These are phyloP conservation scores for Mytilinidion resinicola DNA, from an alignment of 495 filamentous ascomycete species.

Conservation along the genomic window DNA sequence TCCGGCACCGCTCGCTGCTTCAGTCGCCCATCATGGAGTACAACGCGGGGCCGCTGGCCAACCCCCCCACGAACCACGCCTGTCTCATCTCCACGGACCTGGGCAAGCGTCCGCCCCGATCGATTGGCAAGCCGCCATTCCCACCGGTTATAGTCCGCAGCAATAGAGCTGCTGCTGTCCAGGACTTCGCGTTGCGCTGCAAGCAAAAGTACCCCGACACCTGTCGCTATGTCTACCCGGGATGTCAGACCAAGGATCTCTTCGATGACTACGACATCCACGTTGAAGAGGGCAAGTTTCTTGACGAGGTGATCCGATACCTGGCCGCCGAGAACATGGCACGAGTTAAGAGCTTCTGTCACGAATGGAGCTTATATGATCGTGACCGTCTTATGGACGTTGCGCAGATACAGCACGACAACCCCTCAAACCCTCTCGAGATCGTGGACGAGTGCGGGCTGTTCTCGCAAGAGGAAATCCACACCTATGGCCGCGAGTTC, in stretches of 20 bases:
- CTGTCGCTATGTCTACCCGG: conserved; percentile 30
- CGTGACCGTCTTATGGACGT: conserved; percentile 8
- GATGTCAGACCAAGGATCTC: conserved; percentile 42
- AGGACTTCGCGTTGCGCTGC: conserved; percentile 21
- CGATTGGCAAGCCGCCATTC: conserved; percentile 19
- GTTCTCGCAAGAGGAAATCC: conserved; percentile 1
- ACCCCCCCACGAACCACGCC: conserved; percentile 21
- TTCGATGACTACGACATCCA: conserved; percentile 50
- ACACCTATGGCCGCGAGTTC: not conserved
- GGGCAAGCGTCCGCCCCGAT: conserved; percentile 24
- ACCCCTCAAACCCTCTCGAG: not conserved
- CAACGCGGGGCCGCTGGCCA: too few species aligned
- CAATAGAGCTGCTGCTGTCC: conserved; percentile 31
- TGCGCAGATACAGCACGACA: not conserved
- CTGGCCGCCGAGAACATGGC: conserved; percentile 10
- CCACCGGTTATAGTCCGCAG: conserved; percentile 28
- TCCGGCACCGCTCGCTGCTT: too few species aligned
- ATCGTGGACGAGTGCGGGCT: conserved; percentile 10
- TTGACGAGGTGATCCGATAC: conserved; percentile 28
- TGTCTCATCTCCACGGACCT: conserved; percentile 38
- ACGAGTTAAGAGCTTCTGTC: not conserved
- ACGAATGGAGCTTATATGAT: conserved; percentile 6
- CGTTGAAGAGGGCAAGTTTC: conserved; percentile 40
- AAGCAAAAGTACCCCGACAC: conserved; percentile 31
- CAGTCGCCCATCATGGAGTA: too few species aligned